Base-by-base conservation (phyloP, 305 asterid species). In the Solanum chacoense region DNA sequence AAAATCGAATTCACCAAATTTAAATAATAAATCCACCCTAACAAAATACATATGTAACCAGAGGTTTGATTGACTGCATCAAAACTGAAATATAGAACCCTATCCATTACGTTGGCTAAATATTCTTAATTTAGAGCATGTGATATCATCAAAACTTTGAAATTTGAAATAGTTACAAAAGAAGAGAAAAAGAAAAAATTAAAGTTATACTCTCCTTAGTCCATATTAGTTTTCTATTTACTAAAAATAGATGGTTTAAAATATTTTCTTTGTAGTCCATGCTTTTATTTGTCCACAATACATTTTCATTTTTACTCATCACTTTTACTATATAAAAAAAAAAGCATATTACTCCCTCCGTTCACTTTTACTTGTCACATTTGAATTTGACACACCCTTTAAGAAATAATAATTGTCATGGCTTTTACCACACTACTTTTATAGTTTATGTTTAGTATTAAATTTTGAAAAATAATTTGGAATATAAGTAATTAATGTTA, bases 301-400 rank as follows among this genome's bases (percentile, higher is more conserved):
- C 9, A 22, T 1, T 55, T 55, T 55, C 10, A 55, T 18, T 18
- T 59, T 2, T 20, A 20, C 26, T 59, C 9, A 20, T 65, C 3
- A 18, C 14, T 65, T 65, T n/a, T 4, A 65, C 5, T 4, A 59
- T 63, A 9, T 65, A 1, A 10, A n/a, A 4, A 65, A 1, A 65
- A 10, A 63, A 22, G 9, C 5, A 55, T 18, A 55, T 7, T 55
- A 55, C n/a, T 18, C 1, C n/a, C n/a, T 7, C 10, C 4, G 5
- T 3, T 7, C 2, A 7, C 0, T 3, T 50, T 55, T 55, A 55
- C 10, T 55, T 55, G 24, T 55, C 24, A 55, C 4, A 18, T 55
- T 55, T 55, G 4, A 18, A 55, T 55, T 55, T 7, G 10, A 55
- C 1, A 55, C 1, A 55, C 10, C 10, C 10, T 0, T 18, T 0